Evolutionary conservation across 257 asterid genomes (phyloP).

Genomic region (Solanum bulbocastanum): DNA sequence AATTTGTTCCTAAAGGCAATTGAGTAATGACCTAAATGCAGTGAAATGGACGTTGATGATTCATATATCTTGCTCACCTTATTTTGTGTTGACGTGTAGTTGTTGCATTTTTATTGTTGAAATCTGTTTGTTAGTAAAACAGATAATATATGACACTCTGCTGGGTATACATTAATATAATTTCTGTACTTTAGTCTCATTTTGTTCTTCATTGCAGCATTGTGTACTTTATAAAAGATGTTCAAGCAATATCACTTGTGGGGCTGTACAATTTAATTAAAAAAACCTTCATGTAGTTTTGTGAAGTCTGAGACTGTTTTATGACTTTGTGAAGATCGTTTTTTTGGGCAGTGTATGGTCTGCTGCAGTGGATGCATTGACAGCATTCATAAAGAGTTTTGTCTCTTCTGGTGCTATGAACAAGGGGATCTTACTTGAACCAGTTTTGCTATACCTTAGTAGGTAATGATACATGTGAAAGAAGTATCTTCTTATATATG

Average conservation of each 20-base stretch:
- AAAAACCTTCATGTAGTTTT: neutral
- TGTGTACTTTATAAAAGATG: neutral
- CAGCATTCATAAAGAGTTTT: constrained; percentile 71
- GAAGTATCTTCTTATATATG: neutral
- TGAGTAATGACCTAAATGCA: neutral
- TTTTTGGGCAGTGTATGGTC: constrained; percentile 74
- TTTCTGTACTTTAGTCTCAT: neutral
- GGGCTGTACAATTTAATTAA: neutral
- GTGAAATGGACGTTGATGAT: neutral
- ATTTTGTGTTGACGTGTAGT: neutral
- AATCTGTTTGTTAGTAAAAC: neutral
- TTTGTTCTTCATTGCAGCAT: neutral
- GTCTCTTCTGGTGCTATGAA: constrained; percentile 59
- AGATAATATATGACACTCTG: neutral
- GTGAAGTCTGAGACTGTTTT: neutral
- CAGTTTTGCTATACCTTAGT: constrained; percentile 80
- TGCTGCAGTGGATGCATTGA: constrained; percentile 88
- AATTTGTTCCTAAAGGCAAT: neutral
- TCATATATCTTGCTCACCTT: neutral
- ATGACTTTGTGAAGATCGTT: constrained; percentile 1
- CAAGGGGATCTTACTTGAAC: constrained; percentile 79
- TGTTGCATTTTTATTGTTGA: neutral
- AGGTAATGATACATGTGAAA: constrained; percentile 27
- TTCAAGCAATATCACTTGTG: neutral
- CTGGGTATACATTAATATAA: neutral